Percentiles rank a stretch among this genome's conserved stretches.
phyloP scores from a whole-genome alignment of 805 yeast species.

The Cyberlindnera lachancei region DNA sequence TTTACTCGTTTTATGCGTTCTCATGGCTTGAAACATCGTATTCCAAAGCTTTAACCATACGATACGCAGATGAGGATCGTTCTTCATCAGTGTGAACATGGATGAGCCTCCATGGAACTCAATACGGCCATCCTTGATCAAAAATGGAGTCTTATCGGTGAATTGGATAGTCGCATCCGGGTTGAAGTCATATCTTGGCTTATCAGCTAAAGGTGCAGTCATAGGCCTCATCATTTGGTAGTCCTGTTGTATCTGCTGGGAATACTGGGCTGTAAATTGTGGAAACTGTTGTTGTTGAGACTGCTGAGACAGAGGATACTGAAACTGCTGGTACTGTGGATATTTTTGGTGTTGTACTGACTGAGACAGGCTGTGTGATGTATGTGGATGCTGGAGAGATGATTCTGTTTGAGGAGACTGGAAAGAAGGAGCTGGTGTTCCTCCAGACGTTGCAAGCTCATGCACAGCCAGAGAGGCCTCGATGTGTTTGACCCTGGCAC shows the following conservation, averaged over 20 bases:
- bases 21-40: conserved; percentile 6
- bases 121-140: conserved; percentile 32
- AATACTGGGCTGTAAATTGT: too few relatives aligned
- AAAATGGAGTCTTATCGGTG: conserved; percentile 37
- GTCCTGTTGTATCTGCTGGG: too few relatives aligned
- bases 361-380: too few relatives aligned
- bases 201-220: background rate
- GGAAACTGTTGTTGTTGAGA: too few relatives aligned
- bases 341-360: conserved; percentile 1
- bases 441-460: conserved; percentile 18
- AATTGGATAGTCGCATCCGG: conserved; percentile 33
- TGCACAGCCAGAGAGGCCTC: conserved; percentile 37
- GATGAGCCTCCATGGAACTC: conserved; percentile 47
- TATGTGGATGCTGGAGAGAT: too few relatives aligned
- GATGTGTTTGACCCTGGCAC: conserved; percentile 36
- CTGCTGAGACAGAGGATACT: too few relatives aligned
- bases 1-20: background rate
- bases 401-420: too few relatives aligned
- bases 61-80: conserved; percentile 34
- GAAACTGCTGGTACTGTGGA: too few relatives aligned
- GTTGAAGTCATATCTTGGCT: conserved; percentile 11
- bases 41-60: conserved; percentile 27
- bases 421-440: background rate
- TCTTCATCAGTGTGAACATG: conserved; percentile 39
- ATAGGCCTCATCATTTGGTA: background rate